Conservation (phyloP, 331 rosid species). For the Rosa hybrid region DNA sequence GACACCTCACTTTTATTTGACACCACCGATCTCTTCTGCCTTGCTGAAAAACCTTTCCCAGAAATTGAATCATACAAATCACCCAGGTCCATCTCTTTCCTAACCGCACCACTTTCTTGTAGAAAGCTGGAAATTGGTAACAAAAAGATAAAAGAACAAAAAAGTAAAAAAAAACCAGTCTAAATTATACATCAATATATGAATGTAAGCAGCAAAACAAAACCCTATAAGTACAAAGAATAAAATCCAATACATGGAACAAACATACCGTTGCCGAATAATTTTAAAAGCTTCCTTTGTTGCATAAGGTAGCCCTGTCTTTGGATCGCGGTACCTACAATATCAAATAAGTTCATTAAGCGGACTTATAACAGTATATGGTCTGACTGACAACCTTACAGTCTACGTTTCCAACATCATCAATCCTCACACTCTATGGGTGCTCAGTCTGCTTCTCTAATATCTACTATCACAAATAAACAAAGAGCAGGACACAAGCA, state of each 20-base stretch:
- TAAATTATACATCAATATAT: neutral
- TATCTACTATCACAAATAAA: neutral
- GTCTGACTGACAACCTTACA: constrained; percentile 15
- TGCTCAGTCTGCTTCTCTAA: neutral
- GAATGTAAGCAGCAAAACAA: neutral
- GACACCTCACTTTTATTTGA: constrained; percentile 45
- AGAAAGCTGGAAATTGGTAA: constrained; percentile 49
- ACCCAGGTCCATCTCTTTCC: constrained; percentile 73
- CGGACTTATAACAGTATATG: neutral
- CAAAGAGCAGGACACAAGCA: neutral
- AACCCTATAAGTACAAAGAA: neutral
- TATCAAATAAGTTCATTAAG: constrained; percentile 28
- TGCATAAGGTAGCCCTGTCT: constrained; percentile 86
- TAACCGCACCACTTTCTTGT: constrained; percentile 47
- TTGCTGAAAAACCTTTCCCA: constrained; percentile 60
- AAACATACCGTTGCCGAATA: constrained; percentile 70
- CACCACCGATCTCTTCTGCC: constrained; percentile 57
- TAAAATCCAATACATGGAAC: constrained; percentile 24
- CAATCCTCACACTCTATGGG: neutral
- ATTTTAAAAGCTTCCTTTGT: constrained; percentile 86
- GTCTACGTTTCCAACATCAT: neutral
- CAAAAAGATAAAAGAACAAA: neutral
- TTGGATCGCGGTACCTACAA: constrained; percentile 89
- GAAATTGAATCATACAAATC: constrained; percentile 65
- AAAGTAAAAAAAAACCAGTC: constrained; percentile 1